phyloP scores from a whole-genome alignment of 2,329 filamentous ascomycete species.

The Alternaria ventricosa region DNA sequence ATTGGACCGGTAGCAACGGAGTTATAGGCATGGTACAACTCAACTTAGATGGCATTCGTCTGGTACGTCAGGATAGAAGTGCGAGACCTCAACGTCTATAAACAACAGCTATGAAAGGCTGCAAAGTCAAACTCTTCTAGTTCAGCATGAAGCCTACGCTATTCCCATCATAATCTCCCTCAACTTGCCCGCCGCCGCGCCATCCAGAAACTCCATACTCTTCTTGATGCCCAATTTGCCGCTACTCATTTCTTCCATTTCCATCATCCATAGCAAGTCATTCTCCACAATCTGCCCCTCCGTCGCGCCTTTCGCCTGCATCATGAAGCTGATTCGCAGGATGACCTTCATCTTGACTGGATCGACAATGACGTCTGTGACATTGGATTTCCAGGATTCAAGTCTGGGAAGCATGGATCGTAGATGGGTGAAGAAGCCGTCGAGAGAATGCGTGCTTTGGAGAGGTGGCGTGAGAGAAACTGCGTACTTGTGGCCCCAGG shows the following conservation, averaged over 20 bases:
- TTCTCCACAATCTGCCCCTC: conserved; percentile 30
- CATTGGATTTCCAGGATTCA: conserved; percentile 27
- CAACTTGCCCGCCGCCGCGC: conserved; percentile 24
- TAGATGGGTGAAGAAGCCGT: conserved; percentile 32
- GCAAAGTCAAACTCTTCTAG: not conserved
- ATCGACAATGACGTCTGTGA: conserved; percentile 36
- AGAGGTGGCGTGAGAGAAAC: conserved; percentile 27
- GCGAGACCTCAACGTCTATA: conserved; percentile 13
- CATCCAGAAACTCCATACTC: conserved; percentile 44
- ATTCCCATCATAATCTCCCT: conserved; percentile 21
- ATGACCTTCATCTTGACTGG: conserved; percentile 26
- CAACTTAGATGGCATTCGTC: not conserved
- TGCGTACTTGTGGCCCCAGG: conserved; percentile 41
- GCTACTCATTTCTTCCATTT: conserved; percentile 22
- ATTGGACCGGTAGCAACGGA: not conserved
- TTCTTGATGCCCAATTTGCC: conserved; percentile 25
- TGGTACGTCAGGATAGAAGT: not conserved
- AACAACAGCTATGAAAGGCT: not conserved
- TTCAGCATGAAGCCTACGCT: not conserved
- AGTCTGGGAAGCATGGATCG: conserved; percentile 27
- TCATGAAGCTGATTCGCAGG: conserved; percentile 32
- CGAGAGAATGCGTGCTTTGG: conserved; percentile 19
- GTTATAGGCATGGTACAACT: not conserved
- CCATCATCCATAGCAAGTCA: conserved; percentile 44
- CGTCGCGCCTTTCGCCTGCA: conserved; percentile 23